A percentile compares a stretch with the other conserved stretches of the same genome.
phyloP scores from a whole-genome alignment of 176 grass and related monocot genomes.

The Triticum timopheevii region DNA sequence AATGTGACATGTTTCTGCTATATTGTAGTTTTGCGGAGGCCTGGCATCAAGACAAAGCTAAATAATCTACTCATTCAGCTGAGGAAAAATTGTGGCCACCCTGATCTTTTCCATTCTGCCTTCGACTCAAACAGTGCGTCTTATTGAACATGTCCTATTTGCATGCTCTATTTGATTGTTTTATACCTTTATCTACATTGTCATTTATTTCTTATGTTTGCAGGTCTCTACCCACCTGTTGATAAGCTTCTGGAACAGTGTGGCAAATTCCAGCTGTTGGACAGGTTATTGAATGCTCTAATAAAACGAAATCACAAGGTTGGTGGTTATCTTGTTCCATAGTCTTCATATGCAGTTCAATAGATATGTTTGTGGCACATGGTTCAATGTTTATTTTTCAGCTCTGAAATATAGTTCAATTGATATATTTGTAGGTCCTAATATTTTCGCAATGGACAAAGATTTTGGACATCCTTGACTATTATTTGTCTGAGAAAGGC shows the following conservation, averaged over 20 bases:
- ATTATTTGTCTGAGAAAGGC: constrained; percentile 70
- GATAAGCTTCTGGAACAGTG: constrained; percentile 77
- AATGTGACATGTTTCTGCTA: constrained; percentile 21
- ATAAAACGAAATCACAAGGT: constrained; percentile 82
- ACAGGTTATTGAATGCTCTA: constrained; percentile 60
- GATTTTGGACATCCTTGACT: constrained; percentile 85
- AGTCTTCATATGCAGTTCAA: not conserved
- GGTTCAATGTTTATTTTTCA: not conserved
- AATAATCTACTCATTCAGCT: constrained; percentile 86
- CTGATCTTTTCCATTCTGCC: constrained; percentile 80
- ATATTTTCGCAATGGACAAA: constrained; percentile 98
- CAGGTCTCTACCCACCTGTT: constrained; percentile 78
- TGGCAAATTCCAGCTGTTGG: constrained; percentile 80
- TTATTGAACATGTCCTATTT: not conserved
- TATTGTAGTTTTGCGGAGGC: constrained; percentile 44
- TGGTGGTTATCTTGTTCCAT: constrained; percentile 16
- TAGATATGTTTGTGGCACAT: not conserved
- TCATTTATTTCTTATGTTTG: constrained; percentile 9
- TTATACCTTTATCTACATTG: not conserved
- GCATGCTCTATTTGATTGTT: not conserved
- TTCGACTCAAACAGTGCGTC: constrained; percentile 48
- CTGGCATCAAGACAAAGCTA: constrained; percentile 69
- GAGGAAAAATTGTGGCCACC: constrained; percentile 84
- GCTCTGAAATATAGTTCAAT: constrained; percentile 18
- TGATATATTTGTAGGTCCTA: constrained; percentile 59